Conservation (phyloP, 768 basidiomycete species). For the Rhodotorula babjevae region DNA sequence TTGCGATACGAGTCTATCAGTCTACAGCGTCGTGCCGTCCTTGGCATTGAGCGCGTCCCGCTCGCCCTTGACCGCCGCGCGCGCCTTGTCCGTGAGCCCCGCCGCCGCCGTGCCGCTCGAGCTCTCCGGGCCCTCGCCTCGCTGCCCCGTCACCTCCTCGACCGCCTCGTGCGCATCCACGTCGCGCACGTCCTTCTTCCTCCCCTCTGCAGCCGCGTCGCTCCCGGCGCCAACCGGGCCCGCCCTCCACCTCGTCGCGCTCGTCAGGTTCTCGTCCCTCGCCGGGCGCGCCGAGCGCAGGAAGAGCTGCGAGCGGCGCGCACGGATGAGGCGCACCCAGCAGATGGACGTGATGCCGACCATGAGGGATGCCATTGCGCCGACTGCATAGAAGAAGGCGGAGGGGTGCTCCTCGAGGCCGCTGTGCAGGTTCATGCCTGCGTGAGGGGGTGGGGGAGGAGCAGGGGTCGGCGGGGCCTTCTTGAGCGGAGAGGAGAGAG, state of each 20-base stretch:
- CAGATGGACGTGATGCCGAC: constrained; percentile 25
- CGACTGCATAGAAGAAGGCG: constrained; percentile 19
- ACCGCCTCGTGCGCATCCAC: constrained; percentile 1
- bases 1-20: no score
- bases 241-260: constrained; percentile 8
- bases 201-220: not conserved
- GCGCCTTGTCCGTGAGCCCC: not conserved
- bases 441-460: no score
- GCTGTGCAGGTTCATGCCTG: constrained; percentile 31
- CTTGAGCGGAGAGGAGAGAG: not conserved
- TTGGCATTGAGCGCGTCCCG: not conserved
- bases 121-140: not conserved
- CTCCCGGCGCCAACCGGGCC: constrained; percentile 3
- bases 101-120: not conserved
- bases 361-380: not conserved
- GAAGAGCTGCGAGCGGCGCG: constrained; percentile 32
- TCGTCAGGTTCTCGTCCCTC: constrained; percentile 8
- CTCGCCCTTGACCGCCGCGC: not conserved
- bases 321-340: constrained; percentile 23
- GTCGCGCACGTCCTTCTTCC: not conserved
- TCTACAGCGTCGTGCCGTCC: not conserved
- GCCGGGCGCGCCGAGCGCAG: constrained; percentile 13
- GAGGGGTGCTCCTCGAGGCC: constrained; percentile 25
- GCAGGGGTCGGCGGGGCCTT: not conserved
- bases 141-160: constrained; percentile 2